Base-by-base conservation (phyloP, 2,329 filamentous ascomycete species). In the Trichoderma asperellum region DNA sequence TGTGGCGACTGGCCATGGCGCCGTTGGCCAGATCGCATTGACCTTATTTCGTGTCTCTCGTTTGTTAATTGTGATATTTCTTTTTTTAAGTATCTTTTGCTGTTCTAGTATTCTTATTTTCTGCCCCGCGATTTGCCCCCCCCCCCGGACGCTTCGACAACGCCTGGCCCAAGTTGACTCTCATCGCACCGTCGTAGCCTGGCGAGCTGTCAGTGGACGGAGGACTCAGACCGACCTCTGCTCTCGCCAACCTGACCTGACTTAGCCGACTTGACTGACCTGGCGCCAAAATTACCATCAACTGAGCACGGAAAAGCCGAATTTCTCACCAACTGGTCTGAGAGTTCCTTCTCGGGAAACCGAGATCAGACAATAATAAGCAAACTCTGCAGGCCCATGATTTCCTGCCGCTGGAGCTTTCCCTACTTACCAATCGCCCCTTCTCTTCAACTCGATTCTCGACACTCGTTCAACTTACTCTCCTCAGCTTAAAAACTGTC, bases 201-300 rank as follows among this genome's bases (percentile, higher is more conserved):
- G 63, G 40, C 49, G 57, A 55, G 29, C 52, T 37, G 40, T 37
- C 63, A 34, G 40, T 59, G 37, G 43, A 67, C 63, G 34, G 53
- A 67, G 63, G 63, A 40, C 63, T 67, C 16, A 52, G n/a, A 34
- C 59, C 63, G 63, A 40, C 63, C 63, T 67, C 55, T 67, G 63
- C 63, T 49, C 35, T 55, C 18, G 32, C 63, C 55, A 55, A 59
- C 12, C 35, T 67, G 63, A 35, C 49, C 55, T 43, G 40, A n/a
- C 40, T n/a, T 43, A 67, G 40, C 40, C 32, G 16, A 43, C 63
- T 32, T 58, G 55, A 52, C 21, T 52, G 55, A 52, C 55, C 32
- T 52, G 63, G 35, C 55, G 55, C 49, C 53, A 59, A 59, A 29
- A n/a, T 47, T 57, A 32, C 57, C 52, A 57, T 27, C 29, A 57